Evolutionary conservation across 495 filamentous ascomycete species (phyloP), one percentile per base, ranked within the genome.

Genomic region (Xylaria palmicola): DNA sequence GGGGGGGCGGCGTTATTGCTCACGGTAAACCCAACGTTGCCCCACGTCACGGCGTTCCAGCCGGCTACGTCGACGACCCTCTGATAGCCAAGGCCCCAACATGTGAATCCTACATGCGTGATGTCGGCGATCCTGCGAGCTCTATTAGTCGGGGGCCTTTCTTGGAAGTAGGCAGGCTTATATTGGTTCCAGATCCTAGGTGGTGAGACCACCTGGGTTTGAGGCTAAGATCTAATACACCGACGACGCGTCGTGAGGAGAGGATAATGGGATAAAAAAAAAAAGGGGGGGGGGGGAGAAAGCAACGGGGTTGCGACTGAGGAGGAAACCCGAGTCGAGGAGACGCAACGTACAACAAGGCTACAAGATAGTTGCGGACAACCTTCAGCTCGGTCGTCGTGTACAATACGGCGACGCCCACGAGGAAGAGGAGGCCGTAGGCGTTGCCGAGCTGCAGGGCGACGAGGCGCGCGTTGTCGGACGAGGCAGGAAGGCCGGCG

Each of bases 1-100:
- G 29, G 12, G 17, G 30, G 22, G 44, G 36, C 15, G n/a, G 36
- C 4, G 10, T 1, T 39, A 15, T 7, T 34, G 65, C 75, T 72
- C 47, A 83, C 81, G 4, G 88, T 91, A 22, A 79, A 73, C 0
- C 83, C 87, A 45, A 93, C 78, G 65, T 92, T 91, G 10, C 89
- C 90, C 86, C 87, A 90, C 1, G 85, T 82, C 74, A 90, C 77
- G 26, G 79, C 69, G 63, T 89, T 91, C 89, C 89, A 93, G 3
- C 69, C 73, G 32, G 63, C 72, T 3, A 88, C 72, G 62, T 86
- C 79, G 15, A 83, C 19, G 51, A 84, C 81, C 15, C 68, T 69
- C 2, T 81, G 76, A 62, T 73, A 78, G 4, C 86, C 88, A 62
- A 92, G 79, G 3, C 72, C 82, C 62, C 79, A 74, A 41, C 75